These are phyloP conservation scores for Plasmopara muralis DNA, from an alignment of 352 stramenopile genomes.

Conservation along the genomic window DNA sequence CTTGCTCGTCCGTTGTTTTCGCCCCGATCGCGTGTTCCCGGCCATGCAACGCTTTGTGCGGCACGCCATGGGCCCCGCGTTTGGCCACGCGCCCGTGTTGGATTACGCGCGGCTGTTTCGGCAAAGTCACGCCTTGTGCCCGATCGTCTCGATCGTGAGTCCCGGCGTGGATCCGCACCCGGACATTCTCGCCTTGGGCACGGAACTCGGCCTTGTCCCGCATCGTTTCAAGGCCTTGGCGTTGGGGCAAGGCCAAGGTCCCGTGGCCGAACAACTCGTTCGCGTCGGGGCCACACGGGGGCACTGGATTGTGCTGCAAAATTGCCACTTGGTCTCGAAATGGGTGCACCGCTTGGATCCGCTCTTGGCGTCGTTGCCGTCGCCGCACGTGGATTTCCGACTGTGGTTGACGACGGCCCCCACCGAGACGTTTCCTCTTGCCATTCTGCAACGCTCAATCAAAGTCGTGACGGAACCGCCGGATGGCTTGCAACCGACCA, in stretches of 20 bases:
- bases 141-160: constrained; percentile 94
- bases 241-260: constrained; percentile 91
- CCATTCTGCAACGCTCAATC: constrained; percentile 91
- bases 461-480: constrained; percentile 96
- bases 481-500: constrained; percentile 95
- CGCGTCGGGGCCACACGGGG: constrained; percentile 81
- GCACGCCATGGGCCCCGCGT: constrained; percentile 89
- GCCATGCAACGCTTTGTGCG: constrained; percentile 94
- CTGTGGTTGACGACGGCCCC: constrained; percentile 95
- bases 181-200: constrained; percentile 90
- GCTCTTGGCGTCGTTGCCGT: constrained; percentile 87
- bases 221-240: constrained; percentile 93
- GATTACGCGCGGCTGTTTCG: constrained; percentile 92
- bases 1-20: constrained; percentile 91
- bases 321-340: constrained; percentile 92
- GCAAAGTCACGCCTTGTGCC: constrained; percentile 77
- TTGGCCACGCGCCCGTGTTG: constrained; percentile 91
- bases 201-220: constrained; percentile 87
- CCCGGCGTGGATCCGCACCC: constrained; percentile 91
- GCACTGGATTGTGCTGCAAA: constrained; percentile 92
- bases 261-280: constrained; percentile 91
- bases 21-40: constrained; percentile 94
- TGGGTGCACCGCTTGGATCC: constrained; percentile 93
- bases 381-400: constrained; percentile 92
- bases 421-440: constrained; percentile 92